Evolutionary conservation across 139 green algal species (phyloP).

Genomic region (Chlorella sp.): DNA sequence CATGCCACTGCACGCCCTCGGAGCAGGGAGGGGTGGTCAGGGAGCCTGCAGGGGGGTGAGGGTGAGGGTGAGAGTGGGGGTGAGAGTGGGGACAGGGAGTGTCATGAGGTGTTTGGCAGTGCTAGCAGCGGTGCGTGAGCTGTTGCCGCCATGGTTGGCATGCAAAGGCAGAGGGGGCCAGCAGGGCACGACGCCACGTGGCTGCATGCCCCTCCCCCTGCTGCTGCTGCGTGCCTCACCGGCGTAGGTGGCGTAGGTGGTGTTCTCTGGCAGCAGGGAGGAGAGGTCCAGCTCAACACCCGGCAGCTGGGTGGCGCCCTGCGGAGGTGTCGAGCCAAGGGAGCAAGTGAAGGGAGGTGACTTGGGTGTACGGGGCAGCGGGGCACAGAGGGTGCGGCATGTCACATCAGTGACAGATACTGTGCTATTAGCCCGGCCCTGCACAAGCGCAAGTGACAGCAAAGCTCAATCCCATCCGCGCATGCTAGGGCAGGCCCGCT

Average conservation of each 20-base stretch:
- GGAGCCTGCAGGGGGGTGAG: background rate
- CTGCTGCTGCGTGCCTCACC: background rate
- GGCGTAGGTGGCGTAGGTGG: background rate
- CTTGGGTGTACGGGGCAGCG: no score
- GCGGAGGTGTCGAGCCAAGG: no score
- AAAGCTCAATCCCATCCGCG: no score
- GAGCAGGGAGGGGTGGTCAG: background rate
- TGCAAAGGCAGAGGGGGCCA: background rate
- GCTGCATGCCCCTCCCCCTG: no score
- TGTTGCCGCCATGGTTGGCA: background rate
- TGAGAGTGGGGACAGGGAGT: no score
- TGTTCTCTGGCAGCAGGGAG: background rate
- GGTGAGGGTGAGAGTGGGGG: background rate
- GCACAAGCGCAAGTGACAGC: no score
- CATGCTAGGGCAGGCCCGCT: no score
- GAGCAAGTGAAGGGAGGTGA: no score
- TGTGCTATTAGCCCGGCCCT: no score
- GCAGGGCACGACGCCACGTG: background rate
- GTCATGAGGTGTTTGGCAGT: background rate
- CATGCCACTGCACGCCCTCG: slow-evolving; percentile 5
- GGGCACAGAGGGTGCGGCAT: no score
- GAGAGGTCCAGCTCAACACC: background rate
- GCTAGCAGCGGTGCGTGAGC: background rate
- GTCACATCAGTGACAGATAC: no score
- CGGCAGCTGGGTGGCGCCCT: no score